Evolutionary conservation across 2,329 filamentous ascomycete genomes (phyloP).

Genomic region (Colletotrichum filicis): DNA sequence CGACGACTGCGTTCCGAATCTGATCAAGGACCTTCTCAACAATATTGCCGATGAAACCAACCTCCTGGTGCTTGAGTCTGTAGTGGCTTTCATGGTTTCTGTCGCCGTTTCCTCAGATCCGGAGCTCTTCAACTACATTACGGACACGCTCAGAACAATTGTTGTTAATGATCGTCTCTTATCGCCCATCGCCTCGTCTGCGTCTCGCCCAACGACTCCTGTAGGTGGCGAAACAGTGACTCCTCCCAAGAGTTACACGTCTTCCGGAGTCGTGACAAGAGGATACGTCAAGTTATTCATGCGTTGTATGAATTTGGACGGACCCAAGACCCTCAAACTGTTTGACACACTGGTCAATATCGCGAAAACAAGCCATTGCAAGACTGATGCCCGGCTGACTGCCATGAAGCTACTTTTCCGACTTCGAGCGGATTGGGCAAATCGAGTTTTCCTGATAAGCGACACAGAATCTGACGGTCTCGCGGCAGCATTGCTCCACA

Average conservation of each 20-base stretch:
- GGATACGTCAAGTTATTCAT: slow-evolving; percentile 83
- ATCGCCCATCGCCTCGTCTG: slow-evolving; percentile 50
- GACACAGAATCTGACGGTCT: slow-evolving; percentile 79
- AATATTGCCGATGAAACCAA: slow-evolving; percentile 73
- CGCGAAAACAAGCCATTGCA: slow-evolving; percentile 67
- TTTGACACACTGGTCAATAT: slow-evolving; percentile 74
- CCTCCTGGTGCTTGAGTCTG: slow-evolving; percentile 70
- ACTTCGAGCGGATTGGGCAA: slow-evolving; percentile 83
- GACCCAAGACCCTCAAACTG: slow-evolving; percentile 70
- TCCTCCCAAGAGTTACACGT: slow-evolving; percentile 56
- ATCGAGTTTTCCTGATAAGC: slow-evolving; percentile 77
- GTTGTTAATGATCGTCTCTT: slow-evolving; percentile 60
- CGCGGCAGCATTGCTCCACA: slow-evolving; percentile 77
- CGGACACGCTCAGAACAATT: slow-evolving; percentile 62
- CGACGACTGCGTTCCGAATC: slow-evolving; percentile 65
- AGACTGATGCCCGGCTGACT: slow-evolving; percentile 76
- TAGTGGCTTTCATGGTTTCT: slow-evolving; percentile 72
- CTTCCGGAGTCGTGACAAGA: slow-evolving; percentile 76
- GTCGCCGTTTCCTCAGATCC: slow-evolving; percentile 71
- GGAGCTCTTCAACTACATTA: slow-evolving; percentile 68
- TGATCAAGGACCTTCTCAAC: slow-evolving; percentile 71
- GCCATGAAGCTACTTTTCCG: slow-evolving; percentile 85
- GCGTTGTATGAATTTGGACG: slow-evolving; percentile 74
- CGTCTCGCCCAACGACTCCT: slow-evolving; percentile 41
- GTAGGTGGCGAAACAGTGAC: slow-evolving; percentile 37